Evolutionary conservation across 1,139 yeast genomes (phyloP), one percentile per base, ranked within the genome.

Genomic region (Geotrichum histeridarum): DNA sequence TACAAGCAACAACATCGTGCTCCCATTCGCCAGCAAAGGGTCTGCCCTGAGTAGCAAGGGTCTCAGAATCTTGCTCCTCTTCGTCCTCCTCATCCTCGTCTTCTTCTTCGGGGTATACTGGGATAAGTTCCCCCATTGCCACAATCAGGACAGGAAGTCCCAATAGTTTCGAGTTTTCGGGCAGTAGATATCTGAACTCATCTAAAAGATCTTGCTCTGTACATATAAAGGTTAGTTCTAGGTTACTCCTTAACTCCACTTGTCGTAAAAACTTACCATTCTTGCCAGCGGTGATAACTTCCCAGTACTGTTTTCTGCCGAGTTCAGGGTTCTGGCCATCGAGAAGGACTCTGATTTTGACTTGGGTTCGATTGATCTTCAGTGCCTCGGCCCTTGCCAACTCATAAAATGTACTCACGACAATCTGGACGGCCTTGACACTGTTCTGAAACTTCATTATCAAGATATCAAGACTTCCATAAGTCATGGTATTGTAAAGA

Each of bases 331-430:
- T 68, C 18, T 59, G 58, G 7, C 73, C 69, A 30, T 70, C 71
- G 8, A 75, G 59, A 48, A 74, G 60, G 7, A 75, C 70, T 0
- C 71, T 68, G 32, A 72, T 65, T 22, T 63, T 63, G 15, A 70
- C 64, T 27, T 54, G 54, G 37, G 55, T 57, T 5, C 71, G 66
- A 59, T 51, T 50, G 31, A 50, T 44, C 42, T 54, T 50, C 6
- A 31, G 50, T 1, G 66, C 64, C 50, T 63, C 60, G 11, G 42
- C 48, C 4, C 65, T 59, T 11, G 67, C 63, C 36, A 67, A 53
- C 4, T 60, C 68, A 54, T 67, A 70, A n/a, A 70, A 55, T 45
- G 61, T 56, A 14, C 68, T 61, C 1, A 67, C 60, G 18, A 66
- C 57, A n/a, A 56, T 51, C 51, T 71, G 73, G 8, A 65, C 63